A percentile compares a stretch with the other conserved stretches of the same genome.
These are phyloP conservation scores for Marasmius sp. DNA, from an alignment of 1,284 basidiomycete genomes.

Conservation along the genomic window DNA sequence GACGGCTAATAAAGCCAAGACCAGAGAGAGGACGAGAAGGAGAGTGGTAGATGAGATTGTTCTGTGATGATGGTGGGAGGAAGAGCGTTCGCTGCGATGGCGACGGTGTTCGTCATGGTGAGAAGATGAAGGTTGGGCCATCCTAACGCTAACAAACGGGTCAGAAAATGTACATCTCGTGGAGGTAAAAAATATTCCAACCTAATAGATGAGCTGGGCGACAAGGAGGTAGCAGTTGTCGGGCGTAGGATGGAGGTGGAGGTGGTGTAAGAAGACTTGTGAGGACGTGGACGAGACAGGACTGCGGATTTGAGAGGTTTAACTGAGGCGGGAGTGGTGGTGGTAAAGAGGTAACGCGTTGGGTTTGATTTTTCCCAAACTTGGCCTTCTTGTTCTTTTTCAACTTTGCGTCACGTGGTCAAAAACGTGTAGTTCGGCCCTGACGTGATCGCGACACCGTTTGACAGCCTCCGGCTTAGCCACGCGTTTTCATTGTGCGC, in stretches of 20 bases:
- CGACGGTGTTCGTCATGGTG: conserved; percentile 60
- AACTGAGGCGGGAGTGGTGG: conserved; percentile 21
- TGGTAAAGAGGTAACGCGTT: conserved; percentile 17
- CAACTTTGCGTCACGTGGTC: neutral
- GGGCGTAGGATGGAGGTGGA: conserved; percentile 53
- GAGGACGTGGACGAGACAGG: conserved; percentile 17
- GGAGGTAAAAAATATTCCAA: conserved; percentile 13
- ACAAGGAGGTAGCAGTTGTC: conserved; percentile 65
- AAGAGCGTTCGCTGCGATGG: conserved; percentile 49
- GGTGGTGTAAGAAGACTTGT: conserved; percentile 45
- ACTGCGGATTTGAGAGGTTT: conserved; percentile 20
- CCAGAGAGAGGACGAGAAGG: conserved; percentile 77
- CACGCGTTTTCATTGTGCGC: neutral
- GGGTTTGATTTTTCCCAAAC: neutral
- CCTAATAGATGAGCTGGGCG: conserved; percentile 66
- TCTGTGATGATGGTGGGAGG: conserved; percentile 68
- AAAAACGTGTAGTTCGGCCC: neutral
- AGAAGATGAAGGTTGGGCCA: conserved; percentile 84
- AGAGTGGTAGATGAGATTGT: conserved; percentile 88
- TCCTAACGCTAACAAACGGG: conserved; percentile 52
- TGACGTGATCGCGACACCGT: neutral
- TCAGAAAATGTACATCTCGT: neutral
- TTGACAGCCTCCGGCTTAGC: neutral
- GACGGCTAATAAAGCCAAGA: conserved; percentile 78
- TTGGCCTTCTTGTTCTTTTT: neutral